Percentiles rank a stretch among this genome's conserved stretches.
phyloP scores from a whole-genome alignment of 345 rosid genomes.

The Brassica napus region DNA sequence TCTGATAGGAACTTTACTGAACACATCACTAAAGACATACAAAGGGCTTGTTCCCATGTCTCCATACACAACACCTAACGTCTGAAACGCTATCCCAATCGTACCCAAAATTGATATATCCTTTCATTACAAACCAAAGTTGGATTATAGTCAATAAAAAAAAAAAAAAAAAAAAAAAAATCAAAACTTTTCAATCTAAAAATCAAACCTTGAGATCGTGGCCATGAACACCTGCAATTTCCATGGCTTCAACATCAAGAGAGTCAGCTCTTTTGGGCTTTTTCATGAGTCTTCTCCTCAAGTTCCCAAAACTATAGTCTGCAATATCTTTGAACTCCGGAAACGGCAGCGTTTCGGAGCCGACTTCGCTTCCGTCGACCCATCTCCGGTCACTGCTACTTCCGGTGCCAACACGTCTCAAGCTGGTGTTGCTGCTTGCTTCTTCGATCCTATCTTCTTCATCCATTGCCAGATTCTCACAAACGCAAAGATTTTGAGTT shows the following conservation, averaged over 20 bases:
- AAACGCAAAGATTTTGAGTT: slow-evolving; percentile 1
- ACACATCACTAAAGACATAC: slow-evolving; percentile 89
- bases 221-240: slow-evolving; percentile 61
- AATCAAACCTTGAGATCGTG: slow-evolving; percentile 56
- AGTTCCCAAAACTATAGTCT: slow-evolving; percentile 50
- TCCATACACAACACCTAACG: slow-evolving; percentile 96
- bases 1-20: slow-evolving; percentile 77
- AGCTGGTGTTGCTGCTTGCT: slow-evolving; percentile 50
- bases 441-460: slow-evolving; percentile 82
- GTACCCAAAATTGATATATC: slow-evolving; percentile 65
- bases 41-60: slow-evolving; percentile 98
- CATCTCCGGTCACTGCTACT: slow-evolving; percentile 73
- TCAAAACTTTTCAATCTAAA: slow-evolving; percentile 14
- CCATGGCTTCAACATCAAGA: slow-evolving; percentile 98
- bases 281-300: slow-evolving; percentile 78
- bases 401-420: slow-evolving; percentile 43
- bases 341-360: slow-evolving; percentile 58
- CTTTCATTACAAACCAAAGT: slow-evolving; percentile 40
- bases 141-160: neutral
- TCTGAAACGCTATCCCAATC: slow-evolving; percentile 87
- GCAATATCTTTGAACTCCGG: slow-evolving; percentile 43
- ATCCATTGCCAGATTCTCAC: slow-evolving; percentile 44
- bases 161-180: neutral
- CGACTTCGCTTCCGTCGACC: slow-evolving; percentile 93
- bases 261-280: slow-evolving; percentile 75